A percentile compares a stretch with the other conserved stretches of the same genome.
Evolutionary conservation across 2,329 filamentous ascomycete genomes (phyloP).

Genomic region (Cladosporium sp.): DNA sequence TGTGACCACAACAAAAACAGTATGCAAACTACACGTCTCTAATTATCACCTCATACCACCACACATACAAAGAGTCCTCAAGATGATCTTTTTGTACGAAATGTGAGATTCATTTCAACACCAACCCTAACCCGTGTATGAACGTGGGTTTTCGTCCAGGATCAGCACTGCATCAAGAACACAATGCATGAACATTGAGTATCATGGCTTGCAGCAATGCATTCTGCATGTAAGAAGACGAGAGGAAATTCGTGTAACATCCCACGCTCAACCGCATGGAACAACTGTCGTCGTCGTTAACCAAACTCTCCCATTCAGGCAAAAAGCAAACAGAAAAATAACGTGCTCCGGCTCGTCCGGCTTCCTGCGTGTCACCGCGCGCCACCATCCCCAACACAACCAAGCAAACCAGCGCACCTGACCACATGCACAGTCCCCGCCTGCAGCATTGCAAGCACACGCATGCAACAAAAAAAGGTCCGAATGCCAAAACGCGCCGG

Average conservation of each 20-base stretch:
- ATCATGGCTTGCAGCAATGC: not conserved
- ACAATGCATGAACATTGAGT: not conserved
- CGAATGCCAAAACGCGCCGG: not conserved
- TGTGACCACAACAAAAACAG: not conserved
- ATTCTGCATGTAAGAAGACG: not conserved
- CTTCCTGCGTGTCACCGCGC: not conserved
- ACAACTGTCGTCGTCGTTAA: not conserved
- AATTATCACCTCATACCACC: no score
- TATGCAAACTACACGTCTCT: not conserved
- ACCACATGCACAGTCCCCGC: constrained; percentile 1
- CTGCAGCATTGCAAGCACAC: not conserved
- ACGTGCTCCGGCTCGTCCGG: not conserved
- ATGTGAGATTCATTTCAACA: not conserved
- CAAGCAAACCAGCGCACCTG: not conserved
- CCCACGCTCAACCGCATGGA: not conserved
- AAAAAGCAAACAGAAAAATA: not conserved
- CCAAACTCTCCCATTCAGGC: not conserved
- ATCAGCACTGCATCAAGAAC: not conserved
- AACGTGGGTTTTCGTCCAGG: not conserved
- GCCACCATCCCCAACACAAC: not conserved
- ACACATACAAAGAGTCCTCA: no score
- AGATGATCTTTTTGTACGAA: not conserved
- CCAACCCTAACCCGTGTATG: not conserved
- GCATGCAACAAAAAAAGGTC: not conserved
- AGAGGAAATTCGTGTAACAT: not conserved